Percentiles rank a stretch among this genome's conserved stretches.
These are phyloP conservation scores for Sarcodon aspratus DNA, from an alignment of 768 basidiomycete genomes.

Conservation along the genomic window DNA sequence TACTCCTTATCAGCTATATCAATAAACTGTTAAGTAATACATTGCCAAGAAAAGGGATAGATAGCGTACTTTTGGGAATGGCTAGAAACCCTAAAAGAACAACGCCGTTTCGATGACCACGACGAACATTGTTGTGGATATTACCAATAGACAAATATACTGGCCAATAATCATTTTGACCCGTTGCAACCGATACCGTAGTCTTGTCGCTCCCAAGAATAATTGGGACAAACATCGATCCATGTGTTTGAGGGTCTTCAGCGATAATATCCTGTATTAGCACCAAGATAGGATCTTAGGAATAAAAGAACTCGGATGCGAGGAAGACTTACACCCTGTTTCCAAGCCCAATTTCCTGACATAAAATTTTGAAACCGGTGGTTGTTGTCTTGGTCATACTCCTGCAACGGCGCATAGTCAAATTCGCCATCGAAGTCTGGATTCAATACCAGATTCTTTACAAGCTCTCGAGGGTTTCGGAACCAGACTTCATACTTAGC, in stretches of 20 bases:
- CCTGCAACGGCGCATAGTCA: conserved; percentile 20
- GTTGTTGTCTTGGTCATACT: conserved; percentile 11
- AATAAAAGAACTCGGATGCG: not conserved
- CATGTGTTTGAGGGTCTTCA: conserved; percentile 4
- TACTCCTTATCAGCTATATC: too few species aligned
- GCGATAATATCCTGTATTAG: conserved; percentile 8
- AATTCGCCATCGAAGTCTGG: conserved; percentile 21
- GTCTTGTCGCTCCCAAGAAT: conserved; percentile 30
- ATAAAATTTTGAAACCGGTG: conserved; percentile 23
- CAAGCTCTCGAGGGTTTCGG: conserved; percentile 22
- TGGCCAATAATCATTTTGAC: conserved; percentile 15
- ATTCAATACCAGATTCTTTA: conserved; percentile 21
- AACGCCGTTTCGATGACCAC: conserved; percentile 11
- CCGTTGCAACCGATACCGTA: conserved; percentile 20
- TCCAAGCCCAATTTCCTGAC: conserved; percentile 30
- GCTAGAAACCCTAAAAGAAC: conserved; percentile 12
- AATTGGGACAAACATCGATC: too few species aligned
- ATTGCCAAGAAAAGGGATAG: too few species aligned
- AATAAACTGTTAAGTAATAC: too few species aligned
- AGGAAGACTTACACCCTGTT: conserved; percentile 19
- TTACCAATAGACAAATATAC: too few species aligned
- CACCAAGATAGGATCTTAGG: not conserved
- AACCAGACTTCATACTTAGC: conserved; percentile 20
- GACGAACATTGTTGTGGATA: conserved; percentile 11
- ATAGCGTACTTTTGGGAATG: conserved; percentile 21